Evolutionary conservation across 345 rosid species (phyloP), one percentile per base, ranked within the genome.

Genomic region (Eucalyptus curtisii): DNA sequence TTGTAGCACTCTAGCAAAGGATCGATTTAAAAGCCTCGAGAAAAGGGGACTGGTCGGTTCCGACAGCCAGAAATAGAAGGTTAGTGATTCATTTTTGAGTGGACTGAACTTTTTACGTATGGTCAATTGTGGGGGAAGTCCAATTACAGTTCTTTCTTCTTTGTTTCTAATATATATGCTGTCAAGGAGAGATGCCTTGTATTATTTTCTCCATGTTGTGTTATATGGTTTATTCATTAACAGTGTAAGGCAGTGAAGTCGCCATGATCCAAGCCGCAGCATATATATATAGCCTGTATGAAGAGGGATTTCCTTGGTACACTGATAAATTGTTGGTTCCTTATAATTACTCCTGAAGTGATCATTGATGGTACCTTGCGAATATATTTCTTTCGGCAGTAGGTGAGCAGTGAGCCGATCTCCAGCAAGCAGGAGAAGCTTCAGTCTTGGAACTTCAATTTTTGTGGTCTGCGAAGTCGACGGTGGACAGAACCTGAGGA

Each of bases 21-120:
- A 98, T 91, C 92, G 99, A 48, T 97, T 92, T 92, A 97, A 97
- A 93, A 97, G 98, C 91, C 93, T 97, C 1, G 98, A 97, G 93
- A 98, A 97, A 90, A 93, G 99, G 95, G 99, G 99, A 88, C 89
- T 95, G 90, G 90, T 97, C 68, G 95, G 95, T 93, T 55, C 99
- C 99, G 24, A 61, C 92, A 71, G 88, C 92, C 81, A 97, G 94
- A 90, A 87, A 85, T 57, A 91, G 92, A 93, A 95, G 99, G 99
- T 96, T 33, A 87, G 95, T 3, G 27, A 57, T 50, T 55, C 45
- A 19, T 86, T 22, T 49, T 52, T 86, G 25, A 33, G 52, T 20
- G 81, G 81, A 37, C 25, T 37, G 27, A 76, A 76, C 45, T 20
- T 19, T 52, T 17, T 30, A 42, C 19, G 7, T 27, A 15, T 44